Evolutionary conservation across 345 rosid species (phyloP), one percentile per base, ranked within the genome.

Genomic region (Bruguiera sexangula): DNA sequence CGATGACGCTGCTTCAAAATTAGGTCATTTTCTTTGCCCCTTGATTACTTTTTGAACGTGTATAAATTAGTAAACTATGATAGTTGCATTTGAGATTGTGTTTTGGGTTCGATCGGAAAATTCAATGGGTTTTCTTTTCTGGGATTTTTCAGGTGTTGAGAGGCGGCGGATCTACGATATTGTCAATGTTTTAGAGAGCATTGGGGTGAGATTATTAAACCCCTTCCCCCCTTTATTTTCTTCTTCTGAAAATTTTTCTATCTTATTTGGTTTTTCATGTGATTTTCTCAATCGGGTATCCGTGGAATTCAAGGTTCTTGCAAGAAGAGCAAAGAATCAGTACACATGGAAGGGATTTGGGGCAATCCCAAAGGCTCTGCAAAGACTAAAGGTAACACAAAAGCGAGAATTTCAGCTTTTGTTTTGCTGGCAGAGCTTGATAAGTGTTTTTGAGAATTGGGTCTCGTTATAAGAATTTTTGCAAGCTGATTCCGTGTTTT

Each of bases 281-380:
- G 29, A 20, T 24, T 56, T 56, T 56, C 60, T 27, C 16, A 56
- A 56, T 3, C 24, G 29, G 43, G 18, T 18, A 63, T 62, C 73
- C 24, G 6, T 74, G 22, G 1, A 20, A 2, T 36, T 72, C 37
- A 22, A 76, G 81, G 74, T 77, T 37, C 76, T 77, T 37, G 22
- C 67, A 11, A 77, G 71, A 65, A 77, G 61, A 43, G 68, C 91
- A 0, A 91, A 91, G 72, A 91, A 91, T 73, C 86, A 85, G 65
- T 91, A 91, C 68, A 87, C 90, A 1, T 88, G 97, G 97, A 91
- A 83, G 77, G 97, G 97, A 2, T 88, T 91, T 70, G 73, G 70
- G 0, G 91, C 93, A 71, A 86, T 91, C 70, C 93, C 93, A 36
- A 76, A 54, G 43, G 86, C 96, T 19, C 72, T 91, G 50, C 80